Evolutionary conservation across 768 basidiomycete species (phyloP).

Genomic region (Sarcomyxa edulis): DNA sequence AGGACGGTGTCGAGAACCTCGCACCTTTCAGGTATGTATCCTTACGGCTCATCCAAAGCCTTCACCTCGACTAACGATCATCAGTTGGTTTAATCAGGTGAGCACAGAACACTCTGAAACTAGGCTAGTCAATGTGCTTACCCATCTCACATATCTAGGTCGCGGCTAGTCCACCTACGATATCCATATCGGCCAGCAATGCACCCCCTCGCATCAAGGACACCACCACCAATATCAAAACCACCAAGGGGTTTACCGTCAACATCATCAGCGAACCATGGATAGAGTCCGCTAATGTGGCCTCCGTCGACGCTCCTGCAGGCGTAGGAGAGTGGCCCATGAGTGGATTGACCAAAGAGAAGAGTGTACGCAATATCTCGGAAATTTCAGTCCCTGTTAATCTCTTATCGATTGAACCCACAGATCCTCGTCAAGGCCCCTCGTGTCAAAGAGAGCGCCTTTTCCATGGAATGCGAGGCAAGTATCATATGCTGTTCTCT

Average conservation of each 20-base stretch:
- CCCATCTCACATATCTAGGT: slow-evolving; percentile 28
- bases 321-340: slow-evolving; percentile 55
- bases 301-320: slow-evolving; percentile 47
- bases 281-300: slow-evolving; percentile 49
- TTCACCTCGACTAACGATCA: neutral
- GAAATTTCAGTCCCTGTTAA: slow-evolving; percentile 1
- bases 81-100: slow-evolving; percentile 41
- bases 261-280: slow-evolving; percentile 74
- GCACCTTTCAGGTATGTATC: slow-evolving; percentile 46
- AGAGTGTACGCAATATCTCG: slow-evolving; percentile 38
- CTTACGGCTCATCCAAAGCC: neutral
- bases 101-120: too few species aligned
- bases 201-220: slow-evolving; percentile 38
- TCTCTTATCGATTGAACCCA: slow-evolving; percentile 9
- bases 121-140: too few species aligned
- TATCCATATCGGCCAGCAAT: slow-evolving; percentile 44
- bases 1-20: slow-evolving; percentile 49
- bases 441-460: slow-evolving; percentile 59
- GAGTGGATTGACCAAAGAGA: slow-evolving; percentile 53
- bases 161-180: slow-evolving; percentile 54
- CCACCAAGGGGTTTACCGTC: slow-evolving; percentile 63
- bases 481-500: slow-evolving; percentile 1
- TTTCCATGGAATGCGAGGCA: slow-evolving; percentile 58
- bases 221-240: slow-evolving; percentile 57
- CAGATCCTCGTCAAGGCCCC: slow-evolving; percentile 44